Base-by-base conservation (phyloP, 2,329 filamentous ascomycete genomes). In the Penicillium sp. region DNA sequence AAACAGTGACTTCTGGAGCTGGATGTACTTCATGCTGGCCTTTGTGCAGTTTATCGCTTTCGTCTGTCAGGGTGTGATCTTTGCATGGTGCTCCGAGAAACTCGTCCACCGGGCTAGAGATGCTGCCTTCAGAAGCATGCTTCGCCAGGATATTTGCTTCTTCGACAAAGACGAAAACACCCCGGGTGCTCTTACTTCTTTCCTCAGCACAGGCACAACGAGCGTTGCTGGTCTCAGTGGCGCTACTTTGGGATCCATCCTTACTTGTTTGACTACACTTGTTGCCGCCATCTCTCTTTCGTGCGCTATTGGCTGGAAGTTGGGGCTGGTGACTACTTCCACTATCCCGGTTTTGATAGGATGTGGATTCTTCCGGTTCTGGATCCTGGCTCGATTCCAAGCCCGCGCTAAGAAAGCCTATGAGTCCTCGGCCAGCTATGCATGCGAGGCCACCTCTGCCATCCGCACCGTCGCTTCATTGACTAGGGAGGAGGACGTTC, bases 221-320 rank as follows among this genome's bases (percentile, higher is more conserved):
- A 74, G 79, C 25, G 61, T 84, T 0, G 76, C 79, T 62, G 80
- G 83, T 55, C 64, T 83, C 4, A 69, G 83, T 23, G 79, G 80
- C 1, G 63, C 75, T 0, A 82, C 79, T 31, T 65, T 76, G 20
- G 71, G 69, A 9, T 70, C 80, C 46, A 78, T 85, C 2, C 79
- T 89, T 59, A 82, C 86, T 22, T 84, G 86, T 8, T 67, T 88
- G 22, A 87, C 90, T 67, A 87, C 83, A 47, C 72, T 92, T 3
- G 64, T 84, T 8, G 89, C 88, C 0, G 84, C 83, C 8, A 73
- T 90, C 15, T 76, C 81, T 44, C 87, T 92, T 49, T 81, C 87
- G 0, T 91, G 90, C 64, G 77, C 81, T 4, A 90, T 88, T 67
- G 87, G 87, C 1, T 92, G 89, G 89, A 92, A 91, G 69, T 78